Evolutionary conservation across 257 asterid genomes (phyloP).

Genomic region (Nicotiana benthamiana): DNA sequence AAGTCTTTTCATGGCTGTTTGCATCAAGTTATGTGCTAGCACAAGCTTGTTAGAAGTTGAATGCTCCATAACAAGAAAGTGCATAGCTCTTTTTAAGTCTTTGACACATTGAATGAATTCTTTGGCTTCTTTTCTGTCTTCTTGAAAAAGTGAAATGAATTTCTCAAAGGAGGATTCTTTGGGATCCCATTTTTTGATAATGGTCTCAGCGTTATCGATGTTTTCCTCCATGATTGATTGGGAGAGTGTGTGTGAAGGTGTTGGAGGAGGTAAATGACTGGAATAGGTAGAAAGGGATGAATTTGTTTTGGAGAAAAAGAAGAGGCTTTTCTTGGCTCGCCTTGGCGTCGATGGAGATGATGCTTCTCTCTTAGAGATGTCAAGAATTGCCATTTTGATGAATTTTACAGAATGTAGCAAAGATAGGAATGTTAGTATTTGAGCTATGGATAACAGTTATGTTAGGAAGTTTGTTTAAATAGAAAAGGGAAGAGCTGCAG

Average conservation of each 20-base stretch:
- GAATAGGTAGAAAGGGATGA: conserved; percentile 20
- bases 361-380: background rate
- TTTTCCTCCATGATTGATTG: conserved; percentile 40
- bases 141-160: conserved; percentile 38
- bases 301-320: conserved; percentile 20
- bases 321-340: conserved; percentile 16
- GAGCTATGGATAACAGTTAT: background rate
- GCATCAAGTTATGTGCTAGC: conserved; percentile 49
- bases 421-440: background rate
- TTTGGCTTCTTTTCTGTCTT: conserved; percentile 39
- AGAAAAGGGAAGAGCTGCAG: background rate
- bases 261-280: conserved; percentile 19
- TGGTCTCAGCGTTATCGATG: conserved; percentile 28
- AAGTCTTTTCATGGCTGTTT: conserved; percentile 47
- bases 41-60: conserved; percentile 38
- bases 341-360: conserved; percentile 24
- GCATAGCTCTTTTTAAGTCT: conserved; percentile 49
- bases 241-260: conserved; percentile 21
- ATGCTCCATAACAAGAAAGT: conserved; percentile 33
- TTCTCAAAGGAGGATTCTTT: conserved; percentile 23
- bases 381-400: background rate
- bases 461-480: background rate
- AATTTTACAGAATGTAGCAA: background rate
- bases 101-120: conserved; percentile 37
- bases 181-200: conserved; percentile 47